Evolutionary conservation across 2,329 filamentous ascomycete species (phyloP), one percentile per base, ranked within the genome.

Genomic region (Pseudogymnoascus sp.): DNA sequence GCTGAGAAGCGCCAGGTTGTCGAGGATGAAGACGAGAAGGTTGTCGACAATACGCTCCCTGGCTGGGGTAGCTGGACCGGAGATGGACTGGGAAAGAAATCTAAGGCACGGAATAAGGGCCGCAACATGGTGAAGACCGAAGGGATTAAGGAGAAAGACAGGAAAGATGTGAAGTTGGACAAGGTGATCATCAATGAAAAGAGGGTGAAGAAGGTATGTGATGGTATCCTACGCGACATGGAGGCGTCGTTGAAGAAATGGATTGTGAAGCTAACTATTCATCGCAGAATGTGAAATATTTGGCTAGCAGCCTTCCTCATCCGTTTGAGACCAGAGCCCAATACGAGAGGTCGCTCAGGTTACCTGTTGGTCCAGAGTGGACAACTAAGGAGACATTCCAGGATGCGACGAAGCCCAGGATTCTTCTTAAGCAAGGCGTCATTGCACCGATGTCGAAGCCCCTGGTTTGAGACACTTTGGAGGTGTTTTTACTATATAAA

Each of bases 31-130:
- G 91, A 89, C 68, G 90, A 96, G 71, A 89, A 95, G 75, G 79
- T 91, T 62, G 77, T 92, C 31, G 91, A 93, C 73, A 89, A 88
- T 67, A 89, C 90, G n/a, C 81, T 99, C 5, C 92, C 92, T 0
- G 95, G 95, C 52, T 99, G 95, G 95, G 95, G 95, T 67, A 87
- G 82, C 70, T 97, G 95, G 95, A 84, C 89, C 4, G 95, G 95
- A 65, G 86, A 89, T 14, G 93, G 93, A 16, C 80, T 97, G 66
- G 88, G 85, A 74, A 87, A 85, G 68, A 84, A 83, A 65, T 84
- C 89, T 67, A 81, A 85, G 75, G 85, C 85, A 71, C 77, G 82
- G 68, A 86, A 88, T 71, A 79, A 81, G 70, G 83, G 81, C 62
- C 75, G 84, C 16, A 85, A 87, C 71, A 75, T 90, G 61, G 86